phyloP scores from a whole-genome alignment of 306 rosid genomes.

The Lotus japonicus region DNA sequence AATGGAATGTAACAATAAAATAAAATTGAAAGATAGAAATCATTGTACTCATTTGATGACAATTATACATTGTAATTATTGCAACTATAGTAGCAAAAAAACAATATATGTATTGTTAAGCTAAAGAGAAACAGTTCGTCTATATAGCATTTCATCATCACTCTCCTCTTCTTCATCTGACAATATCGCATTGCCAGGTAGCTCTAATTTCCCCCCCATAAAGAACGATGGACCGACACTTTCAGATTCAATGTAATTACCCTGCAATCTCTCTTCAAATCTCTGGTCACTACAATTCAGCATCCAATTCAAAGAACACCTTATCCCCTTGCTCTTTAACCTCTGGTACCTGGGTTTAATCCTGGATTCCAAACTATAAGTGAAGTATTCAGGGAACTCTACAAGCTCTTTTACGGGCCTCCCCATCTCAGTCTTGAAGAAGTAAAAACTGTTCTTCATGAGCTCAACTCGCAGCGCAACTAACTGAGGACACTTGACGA shows the following conservation, averaged over 20 bases:
- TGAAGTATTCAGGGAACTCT: conserved; percentile 83
- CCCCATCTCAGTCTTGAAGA: conserved; percentile 85
- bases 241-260: conserved; percentile 74
- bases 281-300: conserved; percentile 88
- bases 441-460: conserved; percentile 82
- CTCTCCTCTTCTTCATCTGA: conserved; percentile 82
- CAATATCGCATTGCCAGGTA: conserved; percentile 58
- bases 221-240: conserved; percentile 61
- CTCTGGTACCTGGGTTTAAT: conserved; percentile 76
- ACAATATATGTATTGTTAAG: neutral
- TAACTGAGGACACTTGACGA: conserved; percentile 73
- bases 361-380: conserved; percentile 91
- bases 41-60: neutral
- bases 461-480: conserved; percentile 59
- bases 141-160: conserved; percentile 69
- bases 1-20: neutral
- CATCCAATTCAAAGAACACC: conserved; percentile 79
- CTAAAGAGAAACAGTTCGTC: conserved; percentile 67
- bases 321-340: conserved; percentile 68
- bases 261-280: conserved; percentile 90
- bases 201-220: conserved; percentile 84
- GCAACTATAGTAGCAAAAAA: neutral
- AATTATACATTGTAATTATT: neutral
- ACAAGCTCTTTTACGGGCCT: conserved; percentile 73
- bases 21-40: neutral